phyloP scores from a whole-genome alignment of 129 eudicot genomes.

The Smallanthus sonchifolius region DNA sequence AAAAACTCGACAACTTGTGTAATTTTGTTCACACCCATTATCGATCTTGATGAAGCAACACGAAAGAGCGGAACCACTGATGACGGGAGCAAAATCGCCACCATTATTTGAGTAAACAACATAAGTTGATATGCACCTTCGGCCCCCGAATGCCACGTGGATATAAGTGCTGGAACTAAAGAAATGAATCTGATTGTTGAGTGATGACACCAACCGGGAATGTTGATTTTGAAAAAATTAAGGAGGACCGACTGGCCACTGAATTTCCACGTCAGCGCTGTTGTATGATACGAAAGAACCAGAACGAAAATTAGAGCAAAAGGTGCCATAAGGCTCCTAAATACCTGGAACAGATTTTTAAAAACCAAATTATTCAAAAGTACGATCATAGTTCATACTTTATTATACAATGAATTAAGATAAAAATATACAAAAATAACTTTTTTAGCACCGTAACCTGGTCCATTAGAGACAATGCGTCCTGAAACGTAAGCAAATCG shows the following conservation, averaged over 20 bases:
- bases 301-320: conserved; percentile 58
- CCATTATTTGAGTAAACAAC: conserved; percentile 62
- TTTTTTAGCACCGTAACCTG: conserved; percentile 47
- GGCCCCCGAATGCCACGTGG: conserved; percentile 70
- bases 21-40: conserved; percentile 72
- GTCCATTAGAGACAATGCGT: conserved; percentile 74
- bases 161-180: conserved; percentile 64
- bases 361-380: conserved; percentile 12
- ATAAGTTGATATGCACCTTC: conserved; percentile 86
- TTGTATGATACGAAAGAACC: conserved; percentile 61
- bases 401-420: not conserved
- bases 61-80: conserved; percentile 85
- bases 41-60: conserved; percentile 63
- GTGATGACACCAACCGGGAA: conserved; percentile 92
- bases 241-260: conserved; percentile 53
- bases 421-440: not conserved
- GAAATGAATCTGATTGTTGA: conserved; percentile 65
- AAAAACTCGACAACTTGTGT: conserved; percentile 59
- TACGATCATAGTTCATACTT: not conserved
- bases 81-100: conserved; percentile 84
- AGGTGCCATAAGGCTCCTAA: conserved; percentile 55
- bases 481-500: conserved; percentile 67
- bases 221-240: conserved; percentile 56
- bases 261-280: conserved; percentile 68
- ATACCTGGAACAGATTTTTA: conserved; percentile 43